A percentile compares a stretch with the other conserved stretches of the same genome.
phyloP scores from a whole-genome alignment of 371 early-diverging fungal genomes.

The Cokeromyces recurvatus region DNA sequence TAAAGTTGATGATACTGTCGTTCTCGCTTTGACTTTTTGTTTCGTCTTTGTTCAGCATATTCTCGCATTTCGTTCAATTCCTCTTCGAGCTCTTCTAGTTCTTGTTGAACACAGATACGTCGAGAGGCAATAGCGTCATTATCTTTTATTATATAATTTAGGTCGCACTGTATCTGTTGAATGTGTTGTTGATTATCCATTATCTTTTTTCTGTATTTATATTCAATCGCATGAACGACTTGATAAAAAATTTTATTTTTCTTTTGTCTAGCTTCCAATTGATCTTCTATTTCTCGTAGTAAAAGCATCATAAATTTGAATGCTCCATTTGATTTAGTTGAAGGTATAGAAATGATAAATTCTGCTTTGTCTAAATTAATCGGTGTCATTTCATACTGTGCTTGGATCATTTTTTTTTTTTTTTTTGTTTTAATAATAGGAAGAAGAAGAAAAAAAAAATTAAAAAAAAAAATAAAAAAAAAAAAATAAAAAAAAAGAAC shows the following conservation, averaged over 20 bases:
- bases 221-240: conserved; percentile 2
- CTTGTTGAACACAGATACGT: conserved; percentile 7
- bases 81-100: conserved; percentile 10
- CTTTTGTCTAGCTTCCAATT: conserved; percentile 10
- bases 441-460: no score
- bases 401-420: no score
- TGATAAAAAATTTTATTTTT: conserved; percentile 10
- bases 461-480: conserved; percentile 4
- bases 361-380: conserved; percentile 17
- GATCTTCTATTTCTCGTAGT: conserved; percentile 17
- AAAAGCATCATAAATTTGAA: conserved; percentile 14
- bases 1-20: conserved; percentile 25
- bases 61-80: conserved; percentile 14
- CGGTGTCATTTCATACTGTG: conserved; percentile 3
- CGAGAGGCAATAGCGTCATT: conserved; percentile 1
- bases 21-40: conserved; percentile 28
- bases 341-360: conserved; percentile 6
- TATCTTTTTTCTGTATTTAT: conserved; percentile 3
- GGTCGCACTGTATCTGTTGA: conserved; percentile 8
- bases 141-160: conserved; percentile 6
- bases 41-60: conserved; percentile 23
- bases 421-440: no score
- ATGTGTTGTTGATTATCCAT: conserved; percentile 6
- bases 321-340: conserved; percentile 7
- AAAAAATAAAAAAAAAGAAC: conserved; percentile 7